Evolutionary conservation across 108 stramenopile genomes (phyloP), one percentile per base, ranked within the genome.

Genomic region (Tribonema minus): DNA sequence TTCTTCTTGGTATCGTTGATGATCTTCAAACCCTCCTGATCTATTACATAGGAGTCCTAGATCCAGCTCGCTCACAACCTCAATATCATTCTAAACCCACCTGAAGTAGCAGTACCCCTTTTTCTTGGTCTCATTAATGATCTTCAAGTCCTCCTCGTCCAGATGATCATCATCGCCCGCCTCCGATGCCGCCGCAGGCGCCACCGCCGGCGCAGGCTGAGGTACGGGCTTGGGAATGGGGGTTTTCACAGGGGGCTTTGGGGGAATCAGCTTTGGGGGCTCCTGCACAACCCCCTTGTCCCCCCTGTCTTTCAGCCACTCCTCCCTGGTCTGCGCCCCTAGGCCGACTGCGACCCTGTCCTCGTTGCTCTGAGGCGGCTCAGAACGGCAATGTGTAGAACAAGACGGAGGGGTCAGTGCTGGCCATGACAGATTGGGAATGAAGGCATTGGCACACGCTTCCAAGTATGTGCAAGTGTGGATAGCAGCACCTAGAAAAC

Each of bases 21-120:
- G 76, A 82, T 82, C 61, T 78, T 80, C 61, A 62, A 29, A 34
- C 77, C 81, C 66, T 82, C 81, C 41, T 82, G 75, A 70, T 82
- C 81, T 1, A 77, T n/a, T n/a, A n/a, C n/a, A n/a, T n/a, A n/a
- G n/a, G n/a, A n/a, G n/a, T n/a, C n/a, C n/a, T n/a, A n/a, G n/a
- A n/a, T n/a, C n/a, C n/a, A n/a, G n/a, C n/a, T n/a, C n/a, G n/a
- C n/a, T n/a, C n/a, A n/a, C n/a, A n/a, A n/a, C n/a, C n/a, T n/a
- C n/a, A n/a, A n/a, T n/a, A n/a, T n/a, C n/a, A n/a, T n/a, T n/a
- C n/a, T n/a, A n/a, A n/a, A n/a, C n/a, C n/a, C n/a, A n/a, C 27
- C 46, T 68, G 78, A 82, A 82, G 71, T 82, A 82, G 81, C 81
- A 82, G 69, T 82, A 82, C n/a, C 81, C 81, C 71, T 77, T 58